Evolutionary conservation across 179 eudicot species (phyloP).

Genomic region (Drosera spatulata): DNA sequence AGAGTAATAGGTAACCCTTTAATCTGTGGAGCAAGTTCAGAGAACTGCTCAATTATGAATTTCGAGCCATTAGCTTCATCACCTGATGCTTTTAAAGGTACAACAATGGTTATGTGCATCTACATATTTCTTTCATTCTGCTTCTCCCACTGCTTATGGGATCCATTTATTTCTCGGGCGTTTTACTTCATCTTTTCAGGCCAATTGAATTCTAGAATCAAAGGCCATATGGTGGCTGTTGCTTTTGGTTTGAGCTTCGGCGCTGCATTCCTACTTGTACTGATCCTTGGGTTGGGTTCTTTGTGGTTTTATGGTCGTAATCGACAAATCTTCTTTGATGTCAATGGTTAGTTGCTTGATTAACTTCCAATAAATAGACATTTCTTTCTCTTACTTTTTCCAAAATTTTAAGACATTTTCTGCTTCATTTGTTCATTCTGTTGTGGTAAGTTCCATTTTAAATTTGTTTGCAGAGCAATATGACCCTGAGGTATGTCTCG

Average conservation of each 20-base stretch:
- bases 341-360: slow-evolving; percentile 50
- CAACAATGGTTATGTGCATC: not conserved
- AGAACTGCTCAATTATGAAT: slow-evolving; percentile 57
- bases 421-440: not conserved
- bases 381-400: not conserved
- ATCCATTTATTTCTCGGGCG: not conserved
- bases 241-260: slow-evolving; percentile 68
- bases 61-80: slow-evolving; percentile 73
- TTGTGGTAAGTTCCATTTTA: no score
- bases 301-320: slow-evolving; percentile 85
- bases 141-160: not conserved
- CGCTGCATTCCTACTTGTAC: slow-evolving; percentile 32
- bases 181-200: slow-evolving; percentile 13
- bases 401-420: not conserved
- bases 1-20: slow-evolving; percentile 77
- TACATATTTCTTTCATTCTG: not conserved
- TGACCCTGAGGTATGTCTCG: slow-evolving; percentile 76
- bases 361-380: not conserved
- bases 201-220: slow-evolving; percentile 31
- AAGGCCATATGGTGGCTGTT: slow-evolving; percentile 49
- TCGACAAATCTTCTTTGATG: slow-evolving; percentile 81
- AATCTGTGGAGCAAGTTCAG: slow-evolving; percentile 52
- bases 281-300: slow-evolving; percentile 32
- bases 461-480: slow-evolving; percentile 52
- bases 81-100: slow-evolving; percentile 50